Conservation (phyloP, 2,329 filamentous ascomycete genomes). For the Aspergillus sclerotialis region DNA sequence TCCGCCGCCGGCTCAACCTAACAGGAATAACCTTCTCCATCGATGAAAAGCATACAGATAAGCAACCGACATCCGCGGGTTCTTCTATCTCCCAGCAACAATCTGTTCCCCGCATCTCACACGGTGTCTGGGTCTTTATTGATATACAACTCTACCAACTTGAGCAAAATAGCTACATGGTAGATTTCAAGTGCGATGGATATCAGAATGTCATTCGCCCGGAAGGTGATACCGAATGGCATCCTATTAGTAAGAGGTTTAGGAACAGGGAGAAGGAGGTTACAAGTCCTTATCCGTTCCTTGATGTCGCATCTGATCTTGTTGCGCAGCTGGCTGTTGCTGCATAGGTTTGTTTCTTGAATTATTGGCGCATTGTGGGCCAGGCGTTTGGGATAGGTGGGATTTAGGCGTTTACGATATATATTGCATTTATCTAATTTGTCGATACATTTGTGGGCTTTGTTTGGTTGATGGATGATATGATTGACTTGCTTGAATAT, state of each 20-base stretch:
- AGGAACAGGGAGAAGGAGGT: conserved; percentile 84
- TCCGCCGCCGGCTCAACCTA: conserved; percentile 32
- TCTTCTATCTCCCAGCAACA: conserved; percentile 29
- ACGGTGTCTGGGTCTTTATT: conserved; percentile 85
- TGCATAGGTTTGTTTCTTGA: conserved; percentile 49
- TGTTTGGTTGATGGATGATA: too few species aligned
- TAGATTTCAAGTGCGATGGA: conserved; percentile 97
- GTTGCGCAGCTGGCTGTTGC: conserved; percentile 90
- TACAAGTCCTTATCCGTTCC: conserved; percentile 88
- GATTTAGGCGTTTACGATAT: too few species aligned
- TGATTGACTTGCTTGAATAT: too few species aligned
- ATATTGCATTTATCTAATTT: too few species aligned
- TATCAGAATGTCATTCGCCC: conserved; percentile 78
- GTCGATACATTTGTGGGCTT: too few species aligned
- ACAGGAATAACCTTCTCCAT: conserved; percentile 24
- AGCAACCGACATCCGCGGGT: conserved; percentile 24
- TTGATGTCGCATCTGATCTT: conserved; percentile 85
- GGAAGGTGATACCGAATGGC: conserved; percentile 38
- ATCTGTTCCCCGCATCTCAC: conserved; percentile 41
- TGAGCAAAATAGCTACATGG: conserved; percentile 85
- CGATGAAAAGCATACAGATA: conserved; percentile 29
- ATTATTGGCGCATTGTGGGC: too few species aligned
- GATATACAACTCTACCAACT: conserved; percentile 96
- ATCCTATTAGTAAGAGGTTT: conserved; percentile 42
- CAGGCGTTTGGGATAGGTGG: too few species aligned